These are phyloP conservation scores for Pythium insidiosum DNA, from an alignment of 352 stramenopile genomes.

Conservation along the genomic window DNA sequence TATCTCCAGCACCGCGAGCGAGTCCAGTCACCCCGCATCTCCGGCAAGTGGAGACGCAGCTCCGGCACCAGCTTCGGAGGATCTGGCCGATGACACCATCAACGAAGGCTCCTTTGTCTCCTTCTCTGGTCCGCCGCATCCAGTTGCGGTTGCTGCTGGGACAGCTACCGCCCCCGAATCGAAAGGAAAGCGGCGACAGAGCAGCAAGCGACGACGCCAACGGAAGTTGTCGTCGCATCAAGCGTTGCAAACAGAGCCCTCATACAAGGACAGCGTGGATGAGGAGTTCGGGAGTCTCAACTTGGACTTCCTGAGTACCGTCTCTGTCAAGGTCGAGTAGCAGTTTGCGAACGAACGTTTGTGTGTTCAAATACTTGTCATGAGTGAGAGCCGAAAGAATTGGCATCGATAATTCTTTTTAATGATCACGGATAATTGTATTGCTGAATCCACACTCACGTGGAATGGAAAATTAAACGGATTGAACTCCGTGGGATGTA, in stretches of 20 bases:
- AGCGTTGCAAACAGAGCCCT: constrained; percentile 12
- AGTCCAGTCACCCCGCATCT: background rate
- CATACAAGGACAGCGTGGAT: constrained; percentile 27
- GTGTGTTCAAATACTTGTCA: too few species aligned
- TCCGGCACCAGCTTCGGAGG: background rate
- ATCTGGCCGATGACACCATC: background rate
- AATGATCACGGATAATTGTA: too few species aligned
- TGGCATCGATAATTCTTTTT: too few species aligned
- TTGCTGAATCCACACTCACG: too few species aligned
- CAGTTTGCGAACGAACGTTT: too few species aligned
- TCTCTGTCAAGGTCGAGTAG: constrained; percentile 12
- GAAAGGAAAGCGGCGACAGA: background rate
- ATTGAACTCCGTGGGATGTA: too few species aligned
- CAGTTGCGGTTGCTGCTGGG: too few species aligned
- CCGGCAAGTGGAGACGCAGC: background rate
- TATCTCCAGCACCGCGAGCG: background rate
- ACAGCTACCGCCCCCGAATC: background rate
- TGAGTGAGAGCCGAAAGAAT: too few species aligned
- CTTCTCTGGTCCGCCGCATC: background rate
- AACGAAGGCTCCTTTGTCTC: background rate
- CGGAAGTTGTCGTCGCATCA: constrained; percentile 4
- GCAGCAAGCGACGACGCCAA: constrained; percentile 3
- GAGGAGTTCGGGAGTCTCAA: constrained; percentile 56
- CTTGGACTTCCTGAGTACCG: constrained; percentile 70
- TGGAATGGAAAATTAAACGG: too few species aligned